Evolutionary conservation across 2,329 filamentous ascomycete genomes (phyloP).

Genomic region (Knufia fluminis): DNA sequence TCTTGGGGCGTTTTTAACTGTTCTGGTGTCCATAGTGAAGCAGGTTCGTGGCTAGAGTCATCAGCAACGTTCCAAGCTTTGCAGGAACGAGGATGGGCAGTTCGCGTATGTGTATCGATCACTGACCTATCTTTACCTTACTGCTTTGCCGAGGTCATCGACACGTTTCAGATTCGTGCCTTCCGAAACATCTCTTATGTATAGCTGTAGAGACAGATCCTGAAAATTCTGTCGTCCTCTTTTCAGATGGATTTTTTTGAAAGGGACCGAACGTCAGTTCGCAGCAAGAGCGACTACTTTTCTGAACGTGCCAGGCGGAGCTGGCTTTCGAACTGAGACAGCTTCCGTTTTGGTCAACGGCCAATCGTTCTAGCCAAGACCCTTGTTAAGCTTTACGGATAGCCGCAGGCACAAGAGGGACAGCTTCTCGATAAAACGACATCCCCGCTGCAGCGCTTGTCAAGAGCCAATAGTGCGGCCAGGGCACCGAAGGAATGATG

Average conservation of each 20-base stretch:
- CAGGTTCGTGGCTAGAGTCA: too few species aligned
- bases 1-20: background rate
- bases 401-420: background rate
- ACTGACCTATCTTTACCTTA: background rate
- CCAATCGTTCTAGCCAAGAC: background rate
- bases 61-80: too few species aligned
- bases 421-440: background rate
- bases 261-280: too few species aligned
- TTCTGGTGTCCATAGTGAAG: too few species aligned
- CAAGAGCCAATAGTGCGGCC: slow-evolving; percentile 1
- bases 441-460: slow-evolving; percentile 6
- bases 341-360: background rate
- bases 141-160: background rate
- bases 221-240: too few species aligned
- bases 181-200: too few species aligned
- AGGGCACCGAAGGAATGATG: background rate
- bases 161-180: too few species aligned
- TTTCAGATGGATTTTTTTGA: too few species aligned
- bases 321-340: slow-evolving; percentile 1
- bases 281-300: too few species aligned
- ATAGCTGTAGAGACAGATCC: background rate
- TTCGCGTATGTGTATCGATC: background rate
- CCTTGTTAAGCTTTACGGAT: slow-evolving; percentile 1
- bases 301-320: background rate
- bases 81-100: background rate